Conservation (phyloP, 2,329 filamentous ascomycete species). For the Hymenoscyphus occultus region DNA sequence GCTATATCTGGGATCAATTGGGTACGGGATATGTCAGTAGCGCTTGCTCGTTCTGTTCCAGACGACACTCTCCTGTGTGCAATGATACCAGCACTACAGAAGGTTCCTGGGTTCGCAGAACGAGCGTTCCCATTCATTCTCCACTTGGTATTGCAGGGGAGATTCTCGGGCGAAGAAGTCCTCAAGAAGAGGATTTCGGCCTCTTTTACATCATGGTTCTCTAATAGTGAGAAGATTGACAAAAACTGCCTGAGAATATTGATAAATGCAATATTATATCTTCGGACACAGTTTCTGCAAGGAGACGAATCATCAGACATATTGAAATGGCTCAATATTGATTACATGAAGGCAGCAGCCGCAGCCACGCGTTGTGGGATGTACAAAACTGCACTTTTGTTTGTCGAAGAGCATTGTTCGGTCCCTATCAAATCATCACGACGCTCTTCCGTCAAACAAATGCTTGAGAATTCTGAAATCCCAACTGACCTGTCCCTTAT, state of each 20-base stretch:
- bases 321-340: slow-evolving; percentile 79
- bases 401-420: slow-evolving; percentile 70
- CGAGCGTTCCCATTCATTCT: slow-evolving; percentile 78
- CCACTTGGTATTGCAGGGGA: slow-evolving; percentile 72
- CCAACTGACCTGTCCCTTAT: slow-evolving; percentile 69
- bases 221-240: slow-evolving; percentile 42
- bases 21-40: slow-evolving; percentile 59
- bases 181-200: slow-evolving; percentile 63
- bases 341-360: slow-evolving; percentile 65
- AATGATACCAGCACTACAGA: slow-evolving; percentile 62
- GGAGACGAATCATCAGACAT: slow-evolving; percentile 73
- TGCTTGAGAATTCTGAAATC: slow-evolving; percentile 38
- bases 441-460: slow-evolving; percentile 60
- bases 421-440: slow-evolving; percentile 57
- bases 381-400: slow-evolving; percentile 80
- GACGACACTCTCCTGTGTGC: slow-evolving; percentile 67
- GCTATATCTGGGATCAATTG: slow-evolving; percentile 51
- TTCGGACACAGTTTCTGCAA: slow-evolving; percentile 75
- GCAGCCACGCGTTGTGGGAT: slow-evolving; percentile 78
- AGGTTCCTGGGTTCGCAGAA: slow-evolving; percentile 67
- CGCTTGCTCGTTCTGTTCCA: slow-evolving; percentile 57
- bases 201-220: slow-evolving; percentile 63
- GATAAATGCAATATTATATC: slow-evolving; percentile 77
- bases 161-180: slow-evolving; percentile 58
- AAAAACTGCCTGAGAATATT: slow-evolving; percentile 68